phyloP scores from a whole-genome alignment of 2,329 filamentous ascomycete genomes.

The Colletotrichum tabaci region DNA sequence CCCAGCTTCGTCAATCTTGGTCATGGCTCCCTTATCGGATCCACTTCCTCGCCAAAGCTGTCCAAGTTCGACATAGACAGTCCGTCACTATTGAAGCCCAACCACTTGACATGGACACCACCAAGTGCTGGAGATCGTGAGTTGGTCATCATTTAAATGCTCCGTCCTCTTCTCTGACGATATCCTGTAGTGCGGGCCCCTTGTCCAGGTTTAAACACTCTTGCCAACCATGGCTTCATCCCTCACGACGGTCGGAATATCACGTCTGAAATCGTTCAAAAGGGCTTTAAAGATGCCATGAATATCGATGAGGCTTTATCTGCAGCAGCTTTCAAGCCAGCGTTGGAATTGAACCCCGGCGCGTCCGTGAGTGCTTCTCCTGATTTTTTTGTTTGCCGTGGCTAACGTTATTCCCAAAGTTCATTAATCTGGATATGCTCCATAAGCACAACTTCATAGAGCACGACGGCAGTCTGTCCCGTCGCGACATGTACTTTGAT shows the following conservation, averaged over 20 bases:
- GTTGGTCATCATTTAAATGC: rapidly evolving
- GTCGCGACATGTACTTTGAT: constrained; percentile 65
- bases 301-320: constrained; percentile 60
- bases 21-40: not conserved
- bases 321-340: constrained; percentile 58
- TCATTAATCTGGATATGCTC: constrained; percentile 53
- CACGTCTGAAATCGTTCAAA: constrained; percentile 53
- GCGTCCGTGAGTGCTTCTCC: constrained; percentile 53
- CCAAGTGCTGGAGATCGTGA: constrained; percentile 10
- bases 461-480: constrained; percentile 64
- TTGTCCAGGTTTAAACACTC: constrained; percentile 67
- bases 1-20: not conserved
- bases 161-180: not conserved
- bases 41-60: not conserved
- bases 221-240: constrained; percentile 66
- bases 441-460: constrained; percentile 64
- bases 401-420: not conserved
- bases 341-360: constrained; percentile 58
- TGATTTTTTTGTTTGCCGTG: constrained; percentile 44
- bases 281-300: constrained; percentile 56
- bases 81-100: not conserved
- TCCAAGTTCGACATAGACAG: not conserved
- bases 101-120: constrained; percentile 17
- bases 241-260: constrained; percentile 62
- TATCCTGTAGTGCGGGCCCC: constrained; percentile 54